Conservation (phyloP, 768 basidiomycete genomes). For the Dioszegia hungarica region DNA sequence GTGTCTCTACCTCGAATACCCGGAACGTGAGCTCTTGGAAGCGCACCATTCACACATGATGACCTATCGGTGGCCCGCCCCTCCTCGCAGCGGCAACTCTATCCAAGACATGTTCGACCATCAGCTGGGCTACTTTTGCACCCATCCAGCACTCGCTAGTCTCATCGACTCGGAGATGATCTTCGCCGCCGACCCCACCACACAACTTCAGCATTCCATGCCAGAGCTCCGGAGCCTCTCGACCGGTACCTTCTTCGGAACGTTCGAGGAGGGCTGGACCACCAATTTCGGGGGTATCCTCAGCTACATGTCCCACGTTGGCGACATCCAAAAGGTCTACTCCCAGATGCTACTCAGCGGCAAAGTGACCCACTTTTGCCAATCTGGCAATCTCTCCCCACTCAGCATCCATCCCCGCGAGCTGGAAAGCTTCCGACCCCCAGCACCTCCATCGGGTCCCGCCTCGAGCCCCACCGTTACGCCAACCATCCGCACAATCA, state of each 20-base stretch:
- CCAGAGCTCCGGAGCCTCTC: not conserved
- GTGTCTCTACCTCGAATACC: not conserved
- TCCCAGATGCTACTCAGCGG: not conserved
- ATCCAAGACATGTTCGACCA: no score
- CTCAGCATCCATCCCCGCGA: not conserved
- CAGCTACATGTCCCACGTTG: not conserved
- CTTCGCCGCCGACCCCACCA: not conserved
- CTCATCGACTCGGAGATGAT: not conserved
- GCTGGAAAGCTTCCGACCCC: not conserved
- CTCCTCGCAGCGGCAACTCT: no score
- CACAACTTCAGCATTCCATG: constrained; percentile 1
- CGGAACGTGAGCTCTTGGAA: not conserved
- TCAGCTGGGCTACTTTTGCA: no score
- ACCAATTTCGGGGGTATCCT: not conserved
- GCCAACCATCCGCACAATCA: not conserved
- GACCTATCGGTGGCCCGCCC: no score
- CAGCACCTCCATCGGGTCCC: no score
- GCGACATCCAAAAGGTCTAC: not conserved
- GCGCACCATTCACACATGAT: not conserved
- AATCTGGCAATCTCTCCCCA: not conserved
- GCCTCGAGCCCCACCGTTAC: not conserved
- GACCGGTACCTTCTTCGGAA: not conserved
- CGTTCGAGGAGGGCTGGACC: not conserved
- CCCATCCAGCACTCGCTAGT: not conserved
- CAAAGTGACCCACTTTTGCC: not conserved